These are phyloP conservation scores for Schizochytrium sp. DNA, from an alignment of 108 stramenopile species.

Conservation along the genomic window DNA sequence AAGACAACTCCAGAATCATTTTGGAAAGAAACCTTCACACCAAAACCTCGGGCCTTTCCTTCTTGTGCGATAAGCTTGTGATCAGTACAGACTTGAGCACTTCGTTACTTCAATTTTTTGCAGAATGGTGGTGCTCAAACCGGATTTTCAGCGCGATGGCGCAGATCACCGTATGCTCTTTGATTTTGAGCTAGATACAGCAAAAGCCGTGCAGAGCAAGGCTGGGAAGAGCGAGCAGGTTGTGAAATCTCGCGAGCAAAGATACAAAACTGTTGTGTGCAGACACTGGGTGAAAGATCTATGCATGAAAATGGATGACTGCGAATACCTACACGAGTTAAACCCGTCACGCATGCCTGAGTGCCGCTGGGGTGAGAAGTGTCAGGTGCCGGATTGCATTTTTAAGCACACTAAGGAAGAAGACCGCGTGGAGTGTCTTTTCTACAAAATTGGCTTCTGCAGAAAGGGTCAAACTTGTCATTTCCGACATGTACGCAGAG, in stretches of 20 bases:
- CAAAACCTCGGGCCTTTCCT: too few species aligned
- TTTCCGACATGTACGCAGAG: slow-evolving; percentile 14
- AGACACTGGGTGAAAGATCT: slow-evolving; percentile 48
- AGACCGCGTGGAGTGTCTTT: slow-evolving; percentile 42
- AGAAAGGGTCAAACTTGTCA: slow-evolving; percentile 35
- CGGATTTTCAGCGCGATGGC: slow-evolving; percentile 57
- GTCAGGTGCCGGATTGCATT: slow-evolving; percentile 57
- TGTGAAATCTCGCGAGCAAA: slow-evolving; percentile 32
- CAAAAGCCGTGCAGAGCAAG: background rate
- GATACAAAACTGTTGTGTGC: slow-evolving; percentile 52
- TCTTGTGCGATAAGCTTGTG: too few species aligned
- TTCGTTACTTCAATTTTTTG: too few species aligned
- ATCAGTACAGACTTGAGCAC: too few species aligned
- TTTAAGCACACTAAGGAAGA: slow-evolving; percentile 59
- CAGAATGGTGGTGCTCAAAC: slow-evolving; percentile 25
- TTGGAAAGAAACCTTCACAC: too few species aligned
- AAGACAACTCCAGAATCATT: too few species aligned
- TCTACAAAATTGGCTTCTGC: slow-evolving; percentile 58
- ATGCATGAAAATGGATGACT: slow-evolving; percentile 60
- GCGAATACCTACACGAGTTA: slow-evolving; percentile 52
- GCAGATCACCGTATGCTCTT: slow-evolving; percentile 52
- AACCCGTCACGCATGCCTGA: slow-evolving; percentile 21
- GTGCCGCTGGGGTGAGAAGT: slow-evolving; percentile 56
- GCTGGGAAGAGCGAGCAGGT: background rate
- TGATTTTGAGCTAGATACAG: slow-evolving; percentile 45